Evolutionary conservation across 768 basidiomycete genomes (phyloP), one percentile per base, ranked within the genome.

Genomic region (Tylopilus sp.): DNA sequence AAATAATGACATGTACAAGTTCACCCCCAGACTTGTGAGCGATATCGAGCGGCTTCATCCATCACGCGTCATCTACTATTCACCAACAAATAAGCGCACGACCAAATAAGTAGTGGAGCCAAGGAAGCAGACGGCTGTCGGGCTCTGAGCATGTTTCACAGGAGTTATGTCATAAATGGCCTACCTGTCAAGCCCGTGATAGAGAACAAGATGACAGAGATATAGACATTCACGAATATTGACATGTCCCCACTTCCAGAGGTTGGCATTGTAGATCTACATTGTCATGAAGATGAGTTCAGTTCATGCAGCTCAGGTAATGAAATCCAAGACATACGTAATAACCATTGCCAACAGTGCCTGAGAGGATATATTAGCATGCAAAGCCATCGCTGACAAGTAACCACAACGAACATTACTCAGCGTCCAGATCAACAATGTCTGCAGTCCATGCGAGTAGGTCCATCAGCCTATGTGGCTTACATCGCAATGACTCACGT

Each of bases 391-490:
- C 30, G 40, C 21, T 31, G n/a, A n/a, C 6, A 44, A 44, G 45
- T 21, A 53, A 47, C 73, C 77, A 47, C 73, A 78, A 45, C 64
- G 18, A 26, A 88, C 86, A 69, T 97, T 97, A 41, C 85, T 84
- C 64, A 98, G 71, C 9, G 88, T 88, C 93, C 94, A 99, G 7
- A 84, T 80, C 53, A 98, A 73, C 58, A 98, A 68, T 8, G 95
- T 90, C 77, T 75, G 69, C 18, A 53, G 56, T 23, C 22, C 26
- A n/a, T 18, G 6, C 28, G 52, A 43, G 42, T 42, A 45, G 25
- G 47, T 62, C 52, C 61, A 48, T 64, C 53, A 64, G 50, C 12
- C 31, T 13, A 11, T 31, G 2, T 31, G 11, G 17, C 20, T 33
- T 5, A 28, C 5, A 13, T 31, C 31, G 12, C 13, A 9, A 15